A percentile compares a stretch with the other conserved stretches of the same genome.
Conservation (phyloP, 768 basidiomycete genomes). For the Pleurotus salmoneostramineus region DNA sequence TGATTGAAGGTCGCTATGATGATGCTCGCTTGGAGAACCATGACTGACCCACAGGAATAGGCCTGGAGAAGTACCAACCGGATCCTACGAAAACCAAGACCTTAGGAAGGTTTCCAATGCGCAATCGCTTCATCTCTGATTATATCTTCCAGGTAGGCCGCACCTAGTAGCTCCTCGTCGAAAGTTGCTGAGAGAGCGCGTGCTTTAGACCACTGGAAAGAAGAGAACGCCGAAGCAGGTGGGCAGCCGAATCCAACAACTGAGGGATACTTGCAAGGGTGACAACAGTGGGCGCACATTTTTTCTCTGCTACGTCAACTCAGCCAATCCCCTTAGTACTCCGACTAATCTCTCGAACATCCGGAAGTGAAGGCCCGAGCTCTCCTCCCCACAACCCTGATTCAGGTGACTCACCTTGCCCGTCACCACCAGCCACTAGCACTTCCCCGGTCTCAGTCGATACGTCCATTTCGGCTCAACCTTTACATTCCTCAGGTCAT, state of each 20-base stretch:
- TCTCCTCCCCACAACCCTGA: not conserved
- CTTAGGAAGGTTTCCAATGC: conserved; percentile 53
- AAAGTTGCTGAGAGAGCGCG: not conserved
- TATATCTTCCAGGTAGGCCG: conserved; percentile 38
- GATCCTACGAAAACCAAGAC: conserved; percentile 42
- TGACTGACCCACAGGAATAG: conserved; percentile 20
- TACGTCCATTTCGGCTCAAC: not conserved
- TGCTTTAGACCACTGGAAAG: conserved; percentile 33
- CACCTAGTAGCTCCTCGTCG: not conserved
- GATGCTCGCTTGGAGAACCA: not conserved
- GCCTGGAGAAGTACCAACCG: conserved; percentile 44
- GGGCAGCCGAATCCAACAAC: conserved; percentile 54
- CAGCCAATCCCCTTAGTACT: not conserved
- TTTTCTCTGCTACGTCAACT: not conserved
- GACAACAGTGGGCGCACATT: conserved; percentile 20
- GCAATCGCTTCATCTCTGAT: conserved; percentile 61
- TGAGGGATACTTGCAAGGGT: conserved; percentile 50
- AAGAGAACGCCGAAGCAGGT: conserved; percentile 55
- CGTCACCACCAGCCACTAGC: not conserved
- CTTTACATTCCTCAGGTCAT: not conserved
- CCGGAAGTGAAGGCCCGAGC: not conserved
- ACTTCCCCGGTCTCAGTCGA: not conserved
- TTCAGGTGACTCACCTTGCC: not conserved
- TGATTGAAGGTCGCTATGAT: conserved; percentile 42
- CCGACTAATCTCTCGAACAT: conserved; percentile 3